These are phyloP conservation scores for Termitomyces sp. DNA, from an alignment of 768 basidiomycete genomes.

Conservation along the genomic window DNA sequence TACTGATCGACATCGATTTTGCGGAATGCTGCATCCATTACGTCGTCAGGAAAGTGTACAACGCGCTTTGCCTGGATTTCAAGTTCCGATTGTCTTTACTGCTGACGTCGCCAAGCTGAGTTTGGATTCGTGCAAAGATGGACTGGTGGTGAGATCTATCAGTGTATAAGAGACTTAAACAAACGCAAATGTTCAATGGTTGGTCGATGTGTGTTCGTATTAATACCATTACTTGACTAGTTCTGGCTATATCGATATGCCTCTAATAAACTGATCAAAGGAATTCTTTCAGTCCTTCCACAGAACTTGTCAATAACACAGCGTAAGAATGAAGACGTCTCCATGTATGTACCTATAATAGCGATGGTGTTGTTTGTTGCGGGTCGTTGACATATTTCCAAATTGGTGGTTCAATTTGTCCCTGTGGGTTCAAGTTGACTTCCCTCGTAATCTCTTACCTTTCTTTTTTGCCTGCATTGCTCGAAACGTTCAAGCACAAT, in stretches of 20 bases:
- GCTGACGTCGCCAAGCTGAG: not conserved
- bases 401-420: constrained; percentile 20
- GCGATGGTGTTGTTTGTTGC: constrained; percentile 11
- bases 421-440: constrained; percentile 13
- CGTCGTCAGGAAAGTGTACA: not conserved
- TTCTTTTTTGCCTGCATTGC: constrained; percentile 8
- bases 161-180: not conserved
- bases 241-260: not conserved
- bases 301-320: too few species aligned
- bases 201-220: not conserved
- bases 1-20: constrained; percentile 93
- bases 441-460: constrained; percentile 16
- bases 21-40: constrained; percentile 61
- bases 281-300: too few species aligned
- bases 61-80: not conserved
- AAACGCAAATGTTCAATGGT: not conserved
- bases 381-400: constrained; percentile 11
- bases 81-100: not conserved
- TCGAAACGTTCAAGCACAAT: constrained; percentile 20
- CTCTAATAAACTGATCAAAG: not conserved
- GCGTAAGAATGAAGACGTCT: not conserved
- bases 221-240: not conserved
- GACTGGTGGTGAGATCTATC: not conserved
- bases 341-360: not conserved
- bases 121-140: too few species aligned